These are phyloP conservation scores for Cylindrotheca closterium DNA, from an alignment of 108 stramenopile genomes.

Conservation along the genomic window DNA sequence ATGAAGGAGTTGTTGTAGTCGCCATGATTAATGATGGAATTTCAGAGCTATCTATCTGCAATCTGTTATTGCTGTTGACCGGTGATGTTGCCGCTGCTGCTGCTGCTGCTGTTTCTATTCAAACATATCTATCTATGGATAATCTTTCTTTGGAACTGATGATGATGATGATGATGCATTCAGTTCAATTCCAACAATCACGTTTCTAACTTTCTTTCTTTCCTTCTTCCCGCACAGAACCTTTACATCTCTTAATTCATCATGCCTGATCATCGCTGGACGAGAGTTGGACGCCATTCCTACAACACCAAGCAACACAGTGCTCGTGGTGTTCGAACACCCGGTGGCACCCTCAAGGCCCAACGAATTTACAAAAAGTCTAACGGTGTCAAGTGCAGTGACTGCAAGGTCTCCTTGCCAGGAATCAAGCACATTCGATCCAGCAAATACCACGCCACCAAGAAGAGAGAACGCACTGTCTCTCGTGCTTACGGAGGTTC, in stretches of 20 bases:
- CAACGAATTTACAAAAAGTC: conserved; percentile 91
- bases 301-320: conserved; percentile 93
- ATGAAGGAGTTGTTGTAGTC: not conserved
- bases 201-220: too few species aligned
- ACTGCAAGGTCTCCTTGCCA: conserved; percentile 81
- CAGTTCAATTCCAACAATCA: too few species aligned
- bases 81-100: not conserved
- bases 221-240: too few species aligned
- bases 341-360: conserved; percentile 87
- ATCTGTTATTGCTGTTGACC: not conserved
- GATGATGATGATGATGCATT: not conserved
- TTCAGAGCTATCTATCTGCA: too few species aligned
- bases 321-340: conserved; percentile 79
- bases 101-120: not conserved
- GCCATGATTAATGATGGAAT: not conserved
- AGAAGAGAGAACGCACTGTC: conserved; percentile 97
- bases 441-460: conserved; percentile 64
- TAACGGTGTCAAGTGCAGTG: conserved; percentile 92
- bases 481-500: conserved; percentile 97
- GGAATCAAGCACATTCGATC: conserved; percentile 88
- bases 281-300: conserved; percentile 91
- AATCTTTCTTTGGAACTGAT: not conserved
- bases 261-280: conserved; percentile 92
- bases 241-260: too few species aligned
- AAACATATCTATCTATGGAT: not conserved